A percentile compares a stretch with the other conserved stretches of the same genome.
Conservation (phyloP, 164 flowering plant species). For the Berberis vulgaris region DNA sequence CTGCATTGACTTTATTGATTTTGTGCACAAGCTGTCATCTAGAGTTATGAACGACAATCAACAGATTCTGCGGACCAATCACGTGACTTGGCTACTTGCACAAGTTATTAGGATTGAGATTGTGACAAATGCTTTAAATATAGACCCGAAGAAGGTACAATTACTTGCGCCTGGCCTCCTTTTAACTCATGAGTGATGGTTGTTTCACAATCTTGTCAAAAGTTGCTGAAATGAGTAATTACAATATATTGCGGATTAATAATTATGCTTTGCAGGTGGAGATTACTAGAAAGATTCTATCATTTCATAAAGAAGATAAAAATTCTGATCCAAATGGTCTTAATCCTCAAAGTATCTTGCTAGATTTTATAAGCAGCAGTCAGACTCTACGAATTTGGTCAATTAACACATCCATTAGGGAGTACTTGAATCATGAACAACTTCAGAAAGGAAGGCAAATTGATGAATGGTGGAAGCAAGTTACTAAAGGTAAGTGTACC, state of each 20-base stretch:
- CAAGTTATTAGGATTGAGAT: constrained; percentile 86
- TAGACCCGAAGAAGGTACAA: constrained; percentile 80
- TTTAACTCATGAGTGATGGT: no score
- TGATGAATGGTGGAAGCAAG: constrained; percentile 99
- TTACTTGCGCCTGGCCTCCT: neutral
- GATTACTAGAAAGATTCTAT: constrained; percentile 76
- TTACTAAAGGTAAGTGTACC: constrained; percentile 56
- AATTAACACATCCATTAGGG: constrained; percentile 70
- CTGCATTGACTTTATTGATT: constrained; percentile 92
- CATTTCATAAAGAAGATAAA: constrained; percentile 89
- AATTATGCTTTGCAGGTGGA: constrained; percentile 54
- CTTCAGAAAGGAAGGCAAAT: constrained; percentile 98
- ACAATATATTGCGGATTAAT: neutral
- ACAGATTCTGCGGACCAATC: constrained; percentile 76
- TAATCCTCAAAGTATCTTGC: constrained; percentile 69
- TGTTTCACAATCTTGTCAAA: no score
- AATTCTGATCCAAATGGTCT: constrained; percentile 63
- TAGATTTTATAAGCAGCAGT: constrained; percentile 94
- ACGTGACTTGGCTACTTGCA: constrained; percentile 91
- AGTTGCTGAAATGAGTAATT: neutral
- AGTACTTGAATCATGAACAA: constrained; percentile 79
- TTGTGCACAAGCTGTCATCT: constrained; percentile 81
- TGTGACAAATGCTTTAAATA: constrained; percentile 77
- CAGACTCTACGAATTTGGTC: constrained; percentile 95
- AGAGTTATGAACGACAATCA: constrained; percentile 59